Conservation (phyloP, 225 moss, liverwort and hornwort species). For the Asterella californica region DNA sequence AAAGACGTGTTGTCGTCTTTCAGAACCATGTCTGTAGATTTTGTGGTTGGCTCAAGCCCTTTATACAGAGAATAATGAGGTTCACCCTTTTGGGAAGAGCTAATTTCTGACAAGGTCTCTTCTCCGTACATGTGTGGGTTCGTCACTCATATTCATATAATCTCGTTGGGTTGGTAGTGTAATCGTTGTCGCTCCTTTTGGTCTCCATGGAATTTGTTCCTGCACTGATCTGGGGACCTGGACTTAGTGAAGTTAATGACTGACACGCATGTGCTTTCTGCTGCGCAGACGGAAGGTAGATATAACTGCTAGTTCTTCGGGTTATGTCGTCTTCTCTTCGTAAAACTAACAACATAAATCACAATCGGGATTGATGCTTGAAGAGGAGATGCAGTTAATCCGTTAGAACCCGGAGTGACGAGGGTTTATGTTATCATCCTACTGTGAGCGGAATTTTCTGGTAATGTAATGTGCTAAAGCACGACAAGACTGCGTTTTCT, state of each 20-base stretch:
- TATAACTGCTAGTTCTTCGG: background rate
- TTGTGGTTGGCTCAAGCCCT: slow-evolving; percentile 40
- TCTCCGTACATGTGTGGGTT: slow-evolving; percentile 20
- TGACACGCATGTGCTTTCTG: slow-evolving; percentile 1
- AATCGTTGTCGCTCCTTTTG: background rate
- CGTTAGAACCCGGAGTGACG: background rate
- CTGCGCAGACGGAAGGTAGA: background rate
- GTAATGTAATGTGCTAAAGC: background rate
- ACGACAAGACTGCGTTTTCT: background rate
- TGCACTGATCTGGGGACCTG: background rate
- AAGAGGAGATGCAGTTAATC: background rate
- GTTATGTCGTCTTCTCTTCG: background rate
- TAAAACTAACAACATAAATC: background rate
- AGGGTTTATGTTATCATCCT: too few species aligned
- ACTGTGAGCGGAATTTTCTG: background rate
- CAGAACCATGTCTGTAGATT: slow-evolving; percentile 36
- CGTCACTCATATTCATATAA: slow-evolving; percentile 7
- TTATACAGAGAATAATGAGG: slow-evolving; percentile 49
- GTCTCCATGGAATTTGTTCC: background rate
- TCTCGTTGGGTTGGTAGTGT: slow-evolving; percentile 1
- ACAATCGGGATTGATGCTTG: background rate
- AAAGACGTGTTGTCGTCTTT: slow-evolving; percentile 16
- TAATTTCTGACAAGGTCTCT: slow-evolving; percentile 21
- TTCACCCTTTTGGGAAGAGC: slow-evolving; percentile 34
- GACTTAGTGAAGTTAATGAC: background rate